A percentile compares a stretch with the other conserved stretches of the same genome.
These are phyloP conservation scores for Flaveria sonorensis DNA, from an alignment of 129 eudicot species.

Conservation along the genomic window DNA sequence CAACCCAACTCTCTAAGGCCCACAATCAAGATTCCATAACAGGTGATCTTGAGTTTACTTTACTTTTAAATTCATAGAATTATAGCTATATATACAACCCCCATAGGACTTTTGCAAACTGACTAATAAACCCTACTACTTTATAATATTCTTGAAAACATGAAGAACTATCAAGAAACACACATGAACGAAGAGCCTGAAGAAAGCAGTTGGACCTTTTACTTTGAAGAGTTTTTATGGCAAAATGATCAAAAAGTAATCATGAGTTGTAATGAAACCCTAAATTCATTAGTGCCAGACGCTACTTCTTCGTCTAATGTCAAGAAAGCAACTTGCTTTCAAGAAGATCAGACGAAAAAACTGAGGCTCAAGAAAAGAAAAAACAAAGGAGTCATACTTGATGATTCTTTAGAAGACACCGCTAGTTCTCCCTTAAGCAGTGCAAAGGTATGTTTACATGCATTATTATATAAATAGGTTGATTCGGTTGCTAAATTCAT, in stretches of 20 bases:
- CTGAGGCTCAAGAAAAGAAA: conserved; percentile 58
- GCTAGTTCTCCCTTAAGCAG: conserved; percentile 78
- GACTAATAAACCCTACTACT: conserved; percentile 22
- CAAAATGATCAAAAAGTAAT: conserved; percentile 34
- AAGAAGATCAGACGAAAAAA: conserved; percentile 30
- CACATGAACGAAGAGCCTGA: conserved; percentile 42
- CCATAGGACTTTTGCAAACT: conserved; percentile 25
- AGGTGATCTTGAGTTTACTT: conserved; percentile 33
- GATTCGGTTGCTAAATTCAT: background rate
- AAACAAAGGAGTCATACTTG: conserved; percentile 33
- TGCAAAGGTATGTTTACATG: conserved; percentile 50
- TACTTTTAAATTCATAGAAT: conserved; percentile 2
- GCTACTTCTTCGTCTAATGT: conserved; percentile 49
- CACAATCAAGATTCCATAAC: conserved; percentile 45
- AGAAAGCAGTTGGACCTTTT: conserved; percentile 86
- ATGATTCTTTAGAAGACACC: conserved; percentile 71
- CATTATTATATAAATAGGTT: background rate
- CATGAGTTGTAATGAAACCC: conserved; percentile 36
- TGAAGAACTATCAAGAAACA: conserved; percentile 44
- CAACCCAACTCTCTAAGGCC: conserved; percentile 41
- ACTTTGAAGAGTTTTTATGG: conserved; percentile 55
- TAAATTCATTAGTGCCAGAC: conserved; percentile 43
- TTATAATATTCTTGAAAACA: conserved; percentile 21
- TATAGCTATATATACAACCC: conserved; percentile 36
- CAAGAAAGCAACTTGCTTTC: conserved; percentile 30